These are phyloP conservation scores for Nicotiana benthamiana DNA, from an alignment of 257 asterid species.

Conservation along the genomic window DNA sequence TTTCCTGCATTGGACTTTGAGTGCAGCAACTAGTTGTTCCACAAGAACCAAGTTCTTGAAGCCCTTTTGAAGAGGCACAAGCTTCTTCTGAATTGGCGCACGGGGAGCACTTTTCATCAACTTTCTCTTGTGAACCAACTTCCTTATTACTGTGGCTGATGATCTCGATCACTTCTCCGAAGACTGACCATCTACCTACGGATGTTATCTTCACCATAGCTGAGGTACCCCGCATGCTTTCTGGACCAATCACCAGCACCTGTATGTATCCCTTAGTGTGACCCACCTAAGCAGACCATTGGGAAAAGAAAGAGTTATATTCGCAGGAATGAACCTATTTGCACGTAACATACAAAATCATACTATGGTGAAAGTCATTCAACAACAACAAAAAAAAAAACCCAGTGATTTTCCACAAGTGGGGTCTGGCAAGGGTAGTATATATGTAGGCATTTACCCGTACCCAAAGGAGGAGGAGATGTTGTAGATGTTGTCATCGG, in stretches of 20 bases:
- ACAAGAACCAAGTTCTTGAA: conserved; percentile 51
- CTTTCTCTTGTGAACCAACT: conserved; percentile 12
- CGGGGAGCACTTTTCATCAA: conserved; percentile 17
- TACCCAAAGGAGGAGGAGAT: too few relatives aligned
- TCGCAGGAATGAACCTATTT: not conserved
- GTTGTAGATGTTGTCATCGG: too few relatives aligned
- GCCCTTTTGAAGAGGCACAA: conserved; percentile 50
- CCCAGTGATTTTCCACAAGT: too few relatives aligned
- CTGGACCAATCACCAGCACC: conserved; percentile 76
- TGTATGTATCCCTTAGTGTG: conserved; percentile 97
- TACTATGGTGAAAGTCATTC: not conserved
- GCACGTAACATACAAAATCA: not conserved
- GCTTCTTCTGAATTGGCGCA: conserved; percentile 36
- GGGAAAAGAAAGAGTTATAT: not conserved
- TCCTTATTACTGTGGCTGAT: conserved; percentile 22
- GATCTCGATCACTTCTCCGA: conserved; percentile 79
- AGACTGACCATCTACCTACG: conserved; percentile 91
- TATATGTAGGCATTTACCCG: too few relatives aligned
- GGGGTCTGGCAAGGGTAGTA: too few relatives aligned
- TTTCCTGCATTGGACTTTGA: conserved; percentile 19
- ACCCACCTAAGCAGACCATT: conserved; percentile 59
- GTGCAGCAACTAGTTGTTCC: conserved; percentile 32
- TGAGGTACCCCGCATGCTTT: conserved; percentile 78
- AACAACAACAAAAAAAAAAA: not conserved
- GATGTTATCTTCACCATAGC: conserved; percentile 74